Percentiles rank a stretch among this genome's conserved stretches.
These are phyloP conservation scores for Trifolium repens DNA, from an alignment of 306 rosid species.

Conservation along the genomic window DNA sequence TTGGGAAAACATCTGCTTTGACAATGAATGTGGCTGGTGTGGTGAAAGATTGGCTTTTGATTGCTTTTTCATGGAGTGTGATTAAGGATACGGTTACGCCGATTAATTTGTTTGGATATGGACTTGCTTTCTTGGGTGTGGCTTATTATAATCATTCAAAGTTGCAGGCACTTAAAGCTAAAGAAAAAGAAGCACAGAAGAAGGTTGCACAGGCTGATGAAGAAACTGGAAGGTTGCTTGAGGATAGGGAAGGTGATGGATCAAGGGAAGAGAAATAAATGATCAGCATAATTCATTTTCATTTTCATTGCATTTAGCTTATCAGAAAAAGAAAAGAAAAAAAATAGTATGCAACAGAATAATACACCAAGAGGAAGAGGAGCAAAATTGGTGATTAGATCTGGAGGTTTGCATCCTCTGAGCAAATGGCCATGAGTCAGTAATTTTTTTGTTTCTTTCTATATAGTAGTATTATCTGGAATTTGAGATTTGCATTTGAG, in stretches of 20 bases:
- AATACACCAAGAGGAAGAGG: slow-evolving; percentile 43
- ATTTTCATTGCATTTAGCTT: not conserved
- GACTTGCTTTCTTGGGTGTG: slow-evolving; percentile 80
- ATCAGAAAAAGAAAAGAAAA: slow-evolving; percentile 16
- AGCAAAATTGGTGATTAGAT: slow-evolving; percentile 18
- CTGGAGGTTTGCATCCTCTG: slow-evolving; percentile 27
- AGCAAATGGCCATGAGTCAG: slow-evolving; percentile 44
- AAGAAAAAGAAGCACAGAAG: slow-evolving; percentile 86
- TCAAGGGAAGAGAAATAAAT: slow-evolving; percentile 52
- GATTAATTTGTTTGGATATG: slow-evolving; percentile 78
- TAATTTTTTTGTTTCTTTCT: slow-evolving; percentile 36
- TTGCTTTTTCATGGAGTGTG: slow-evolving; percentile 89
- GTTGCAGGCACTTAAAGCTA: slow-evolving; percentile 81
- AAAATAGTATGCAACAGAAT: slow-evolving; percentile 35
- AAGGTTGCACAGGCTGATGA: slow-evolving; percentile 66
- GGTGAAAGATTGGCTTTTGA: slow-evolving; percentile 85
- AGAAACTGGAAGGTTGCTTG: slow-evolving; percentile 70
- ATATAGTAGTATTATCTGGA: slow-evolving; percentile 35
- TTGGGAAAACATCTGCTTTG: slow-evolving; percentile 86
- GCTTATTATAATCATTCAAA: slow-evolving; percentile 85
- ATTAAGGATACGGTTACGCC: slow-evolving; percentile 88
- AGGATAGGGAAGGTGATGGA: slow-evolving; percentile 69
- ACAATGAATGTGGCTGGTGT: slow-evolving; percentile 97
- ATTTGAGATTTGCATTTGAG: slow-evolving; percentile 55
- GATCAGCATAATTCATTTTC: slow-evolving; percentile 48